Evolutionary conservation across 2,329 filamentous ascomycete species (phyloP).

Genomic region (Fusarium sp.): DNA sequence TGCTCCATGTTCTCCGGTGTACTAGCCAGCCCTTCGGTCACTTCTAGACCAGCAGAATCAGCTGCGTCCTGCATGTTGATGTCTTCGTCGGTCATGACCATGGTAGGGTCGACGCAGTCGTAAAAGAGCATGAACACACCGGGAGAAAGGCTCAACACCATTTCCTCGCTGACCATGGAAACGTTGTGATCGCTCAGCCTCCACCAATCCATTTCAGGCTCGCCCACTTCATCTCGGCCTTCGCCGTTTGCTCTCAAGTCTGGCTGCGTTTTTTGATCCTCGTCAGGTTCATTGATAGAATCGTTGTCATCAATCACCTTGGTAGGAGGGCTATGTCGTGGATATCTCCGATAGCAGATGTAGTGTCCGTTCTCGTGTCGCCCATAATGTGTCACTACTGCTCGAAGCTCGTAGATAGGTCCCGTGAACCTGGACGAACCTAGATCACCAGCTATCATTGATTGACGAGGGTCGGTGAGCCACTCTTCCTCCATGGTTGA

Average conservation of each 20-base stretch:
- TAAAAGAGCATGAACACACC: conserved; percentile 99
- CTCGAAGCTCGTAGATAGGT: conserved; percentile 78
- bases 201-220: conserved; percentile 76
- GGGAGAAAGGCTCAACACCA: conserved; percentile 73
- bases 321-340: conserved; percentile 43
- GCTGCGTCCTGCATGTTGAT: conserved; percentile 36
- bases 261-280: conserved; percentile 4
- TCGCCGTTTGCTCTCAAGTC: conserved; percentile 11
- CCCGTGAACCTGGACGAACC: conserved; percentile 62
- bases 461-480: conserved; percentile 72
- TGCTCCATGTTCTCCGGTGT: conserved; percentile 5
- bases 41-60: conserved; percentile 25
- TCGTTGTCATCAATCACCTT: conserved; percentile 6
- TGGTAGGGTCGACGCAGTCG: conserved; percentile 71
- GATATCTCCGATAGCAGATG: conserved; percentile 84
- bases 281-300: conserved; percentile 25
- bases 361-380: conserved; percentile 97
- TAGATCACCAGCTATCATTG: conserved; percentile 73
- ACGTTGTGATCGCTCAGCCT: conserved; percentile 90
- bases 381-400: conserved; percentile 88
- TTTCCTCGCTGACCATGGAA: conserved; percentile 73
- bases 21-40: conserved; percentile 1
- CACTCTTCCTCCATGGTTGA: conserved; percentile 66
- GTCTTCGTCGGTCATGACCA: conserved; percentile 53
- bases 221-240: conserved; percentile 33